These are phyloP conservation scores for Mucor velutinosus DNA, from an alignment of 371 early-diverging fungal genomes.

Conservation along the genomic window DNA sequence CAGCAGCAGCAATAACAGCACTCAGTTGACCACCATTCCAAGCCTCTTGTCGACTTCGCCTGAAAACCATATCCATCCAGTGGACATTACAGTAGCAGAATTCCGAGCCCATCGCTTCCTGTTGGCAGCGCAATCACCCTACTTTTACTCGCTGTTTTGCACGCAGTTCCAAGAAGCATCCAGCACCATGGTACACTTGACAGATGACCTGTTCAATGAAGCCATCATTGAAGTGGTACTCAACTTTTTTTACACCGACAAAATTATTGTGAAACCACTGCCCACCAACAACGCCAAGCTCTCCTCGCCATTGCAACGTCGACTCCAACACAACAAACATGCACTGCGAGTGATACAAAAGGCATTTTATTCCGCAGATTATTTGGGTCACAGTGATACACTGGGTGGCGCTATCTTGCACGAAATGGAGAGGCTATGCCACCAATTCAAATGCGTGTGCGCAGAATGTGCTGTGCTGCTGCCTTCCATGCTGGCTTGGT, in stretches of 20 bases:
- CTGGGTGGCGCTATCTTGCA: slow-evolving; percentile 30
- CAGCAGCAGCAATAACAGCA: not conserved
- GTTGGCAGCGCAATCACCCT: slow-evolving; percentile 45
- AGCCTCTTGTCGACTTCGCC: slow-evolving; percentile 11
- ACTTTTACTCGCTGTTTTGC: slow-evolving; percentile 47
- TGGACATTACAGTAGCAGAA: slow-evolving; percentile 13
- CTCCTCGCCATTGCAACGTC: slow-evolving; percentile 14
- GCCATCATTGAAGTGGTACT: slow-evolving; percentile 15
- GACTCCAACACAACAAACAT: slow-evolving; percentile 37
- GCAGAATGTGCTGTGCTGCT: slow-evolving; percentile 39
- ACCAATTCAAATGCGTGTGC: slow-evolving; percentile 49
- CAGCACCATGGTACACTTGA: slow-evolving; percentile 8
- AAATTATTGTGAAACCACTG: slow-evolving; percentile 11
- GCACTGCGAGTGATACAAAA: slow-evolving; percentile 43
- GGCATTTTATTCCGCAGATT: slow-evolving; percentile 43
- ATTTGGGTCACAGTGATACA: slow-evolving; percentile 39
- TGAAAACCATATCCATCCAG: slow-evolving; percentile 8
- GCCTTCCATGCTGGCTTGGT: slow-evolving; percentile 50
- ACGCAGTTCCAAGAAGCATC: slow-evolving; percentile 21
- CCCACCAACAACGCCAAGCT: slow-evolving; percentile 4
- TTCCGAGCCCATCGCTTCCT: slow-evolving; percentile 43
- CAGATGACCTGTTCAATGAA: slow-evolving; percentile 21
- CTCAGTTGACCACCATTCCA: not conserved
- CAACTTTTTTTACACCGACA: slow-evolving; percentile 22
- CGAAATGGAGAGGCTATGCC: slow-evolving; percentile 38